Base-by-base conservation (phyloP, 1,139 yeast genomes). In the Groenewaldozyma sp. region DNA sequence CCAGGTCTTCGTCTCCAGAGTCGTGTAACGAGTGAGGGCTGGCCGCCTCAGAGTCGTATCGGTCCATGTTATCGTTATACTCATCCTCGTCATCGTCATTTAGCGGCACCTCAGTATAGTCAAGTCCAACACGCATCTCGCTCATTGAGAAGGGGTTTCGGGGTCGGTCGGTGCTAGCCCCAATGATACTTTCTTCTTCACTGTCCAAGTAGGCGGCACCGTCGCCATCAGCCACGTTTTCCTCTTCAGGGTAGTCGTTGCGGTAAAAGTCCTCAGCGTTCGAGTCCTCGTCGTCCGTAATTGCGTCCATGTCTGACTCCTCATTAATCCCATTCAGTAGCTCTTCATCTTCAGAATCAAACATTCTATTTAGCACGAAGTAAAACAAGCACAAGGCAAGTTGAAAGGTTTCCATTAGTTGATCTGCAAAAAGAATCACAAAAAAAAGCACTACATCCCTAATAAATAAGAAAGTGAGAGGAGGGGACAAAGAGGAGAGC, bases 161-260 rank as follows among this genome's bases (percentile, higher is more conserved):
- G 7, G 6, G 7, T 9, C 16, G 14, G 10, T 7, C 11, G 11
- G 26, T 22, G 11, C 26, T 22, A 11, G 11, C 11, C 7, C 7
- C 7, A 6, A 9, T 14, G 6, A 63, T 59, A 37, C 64, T 52
- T 38, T 60, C 65, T 40, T 74, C 83, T 53, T 82, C 91, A 51
- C 33, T 21, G 19, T 13, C 13, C 11, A 10, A 14, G 17, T 6
- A 5, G 17, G 11, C 13, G 22, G 17, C 4, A 13, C 33, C 32
- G 24, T 37, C 46, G 2, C 40, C 44, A 21, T 39, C 44, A 24
- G 42, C 45, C 11, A 37, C 46, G 17, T 44, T 44, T 3, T 84
- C 95, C 54, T 86, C 95, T 40, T 86, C 94, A 0, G 98, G 98
- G 54, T 91, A 91, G 55, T 91, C 97, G 60, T 91, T 91, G 53